Evolutionary conservation across 441 rosid species (phyloP), one percentile per base, ranked within the genome.

Genomic region (Adansonia gregorii): DNA sequence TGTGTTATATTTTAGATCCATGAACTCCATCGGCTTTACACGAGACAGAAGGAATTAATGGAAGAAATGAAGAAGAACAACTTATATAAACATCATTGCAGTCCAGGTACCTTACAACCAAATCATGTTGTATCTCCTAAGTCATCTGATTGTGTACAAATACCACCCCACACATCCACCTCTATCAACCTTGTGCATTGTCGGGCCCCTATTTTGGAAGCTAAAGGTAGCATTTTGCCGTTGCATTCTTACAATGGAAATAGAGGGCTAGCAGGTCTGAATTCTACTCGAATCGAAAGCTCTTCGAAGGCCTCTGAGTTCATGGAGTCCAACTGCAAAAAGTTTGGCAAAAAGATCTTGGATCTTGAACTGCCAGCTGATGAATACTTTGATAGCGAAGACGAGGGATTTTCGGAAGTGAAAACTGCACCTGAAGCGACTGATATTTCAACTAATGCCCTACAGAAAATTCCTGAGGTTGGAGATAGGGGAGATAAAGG

Each of bases 21-120:
- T 35, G 91, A 89, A 85, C 97, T 92, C 67, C 97, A 92, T 83
- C 87, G 89, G 61, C 78, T 90, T 68, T 90, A 92, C 80, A 43
- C 76, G 79, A 87, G 82, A 76, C 97, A 92, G 76, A 88, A 73
- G 78, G 91, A 89, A 76, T 71, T 92, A 60, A 88, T 89, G 91
- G 85, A 80, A 77, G 92, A 88, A 84, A 81, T 86, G 80, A 87
- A 83, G 78, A 83, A 54, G 78, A 81, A 49, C 5, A 52, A 76
- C 52, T 64, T 78, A 31, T 14, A 70, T 24, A 73, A 76, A 59
- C 78, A 80, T 69, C 82, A 72, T 76, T 68, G 45, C 22, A 72
- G 54, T 27, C 69, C 55, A 19, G 83, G 71, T 12, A 69, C 78
- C 31, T 56, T 78, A 67, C 79, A 72, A 45, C 71, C 85, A 12